These are phyloP conservation scores for Gaertneriomyces sp. DNA, from an alignment of 192 early-diverging fungal genomes.

Conservation along the genomic window DNA sequence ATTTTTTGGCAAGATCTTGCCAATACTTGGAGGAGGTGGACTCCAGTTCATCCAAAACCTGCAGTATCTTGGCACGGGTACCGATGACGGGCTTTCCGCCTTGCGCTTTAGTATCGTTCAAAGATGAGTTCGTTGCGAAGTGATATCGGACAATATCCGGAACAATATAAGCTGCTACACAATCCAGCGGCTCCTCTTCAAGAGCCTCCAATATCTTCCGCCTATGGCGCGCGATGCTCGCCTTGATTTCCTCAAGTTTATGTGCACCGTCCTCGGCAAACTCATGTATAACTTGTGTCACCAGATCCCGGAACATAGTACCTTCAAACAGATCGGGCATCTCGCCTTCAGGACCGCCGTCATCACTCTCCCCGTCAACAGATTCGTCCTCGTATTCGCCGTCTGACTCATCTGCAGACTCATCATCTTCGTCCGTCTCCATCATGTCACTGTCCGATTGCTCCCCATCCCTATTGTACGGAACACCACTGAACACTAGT, in stretches of 20 bases:
- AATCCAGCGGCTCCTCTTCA: conserved; percentile 64
- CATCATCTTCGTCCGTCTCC: conserved; percentile 28
- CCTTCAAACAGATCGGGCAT: conserved; percentile 59
- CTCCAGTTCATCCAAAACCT: conserved; percentile 54
- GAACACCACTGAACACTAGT: conserved; percentile 65
- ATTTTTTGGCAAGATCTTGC: conserved; percentile 48
- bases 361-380: conserved; percentile 1
- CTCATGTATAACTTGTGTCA: conserved; percentile 30
- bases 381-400: conserved; percentile 31
- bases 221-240: conserved; percentile 37
- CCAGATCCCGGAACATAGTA: conserved; percentile 42
- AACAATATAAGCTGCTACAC: conserved; percentile 50
- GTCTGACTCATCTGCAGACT: conserved; percentile 21
- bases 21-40: conserved; percentile 51
- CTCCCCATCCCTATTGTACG: conserved; percentile 17
- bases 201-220: conserved; percentile 56
- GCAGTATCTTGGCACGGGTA: conserved; percentile 52
- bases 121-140: conserved; percentile 29
- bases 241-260: conserved; percentile 13
- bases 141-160: conserved; percentile 48
- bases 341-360: neutral
- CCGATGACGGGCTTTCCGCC: conserved; percentile 37
- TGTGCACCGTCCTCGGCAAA: conserved; percentile 19
- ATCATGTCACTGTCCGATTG: conserved; percentile 7
- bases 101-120: conserved; percentile 39